phyloP scores from a whole-genome alignment of 345 rosid genomes.

The Salix koriyanagi region DNA sequence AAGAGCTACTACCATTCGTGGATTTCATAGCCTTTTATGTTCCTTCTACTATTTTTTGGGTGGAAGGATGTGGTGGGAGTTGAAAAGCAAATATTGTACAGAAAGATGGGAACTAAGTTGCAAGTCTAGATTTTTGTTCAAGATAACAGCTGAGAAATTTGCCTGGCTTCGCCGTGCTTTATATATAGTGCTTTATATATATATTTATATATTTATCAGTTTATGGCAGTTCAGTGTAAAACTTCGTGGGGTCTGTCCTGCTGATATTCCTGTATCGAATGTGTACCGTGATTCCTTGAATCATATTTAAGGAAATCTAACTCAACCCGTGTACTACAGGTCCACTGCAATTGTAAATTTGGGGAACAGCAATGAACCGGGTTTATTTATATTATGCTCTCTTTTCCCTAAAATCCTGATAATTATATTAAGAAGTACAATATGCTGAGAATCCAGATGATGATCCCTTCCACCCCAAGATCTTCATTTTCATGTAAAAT shows the following conservation, averaged over 20 bases:
- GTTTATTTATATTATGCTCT: neutral
- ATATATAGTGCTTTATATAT: too few relatives aligned
- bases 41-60: neutral
- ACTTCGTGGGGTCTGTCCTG: neutral
- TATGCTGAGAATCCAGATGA: too few relatives aligned
- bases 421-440: too few relatives aligned
- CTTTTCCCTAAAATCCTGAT: too few relatives aligned
- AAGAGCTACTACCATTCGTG: conserved; percentile 2
- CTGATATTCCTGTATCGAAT: conserved; percentile 9
- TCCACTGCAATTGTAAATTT: neutral
- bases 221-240: conserved; percentile 1
- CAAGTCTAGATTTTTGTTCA: conserved; percentile 3
- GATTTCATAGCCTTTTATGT: neutral
- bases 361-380: neutral
- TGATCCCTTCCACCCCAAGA: too few relatives aligned
- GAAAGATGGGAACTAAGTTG: conserved; percentile 8
- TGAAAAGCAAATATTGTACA: conserved; percentile 18
- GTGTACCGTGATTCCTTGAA: neutral
- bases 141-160: conserved; percentile 14
- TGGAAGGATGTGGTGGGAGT: conserved; percentile 1
- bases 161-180: neutral
- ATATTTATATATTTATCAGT: neutral
- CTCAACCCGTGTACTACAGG: neutral
- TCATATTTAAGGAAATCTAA: conserved; percentile 13
- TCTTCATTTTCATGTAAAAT: too few relatives aligned